A percentile compares a stretch with the other conserved stretches of the same genome.
Conservation (phyloP, 164 flowering plant genomes). For the Euptelea pleiosperma region DNA sequence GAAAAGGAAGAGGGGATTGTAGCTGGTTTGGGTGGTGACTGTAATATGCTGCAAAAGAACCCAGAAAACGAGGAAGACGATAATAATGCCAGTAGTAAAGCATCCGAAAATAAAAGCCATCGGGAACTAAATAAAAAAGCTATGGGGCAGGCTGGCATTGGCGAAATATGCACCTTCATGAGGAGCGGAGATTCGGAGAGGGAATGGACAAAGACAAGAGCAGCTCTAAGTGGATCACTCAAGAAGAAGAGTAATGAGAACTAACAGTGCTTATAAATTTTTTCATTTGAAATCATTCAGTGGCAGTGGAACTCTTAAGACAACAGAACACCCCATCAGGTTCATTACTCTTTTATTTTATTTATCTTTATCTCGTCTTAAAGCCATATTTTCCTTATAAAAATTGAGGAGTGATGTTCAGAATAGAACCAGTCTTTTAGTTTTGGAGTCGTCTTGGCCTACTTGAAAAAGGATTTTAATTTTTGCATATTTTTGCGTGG, state of each 20-base stretch:
- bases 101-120: conserved; percentile 10
- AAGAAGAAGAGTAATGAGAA: conserved; percentile 37
- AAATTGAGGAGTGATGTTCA: too few relatives aligned
- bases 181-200: conserved; percentile 59
- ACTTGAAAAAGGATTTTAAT: too few relatives aligned
- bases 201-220: conserved; percentile 60
- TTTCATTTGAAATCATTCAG: too few relatives aligned
- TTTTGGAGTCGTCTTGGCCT: too few relatives aligned
- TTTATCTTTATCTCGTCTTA: too few relatives aligned
- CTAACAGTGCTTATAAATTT: not conserved
- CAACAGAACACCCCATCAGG: too few relatives aligned
- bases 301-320: too few relatives aligned
- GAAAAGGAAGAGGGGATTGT: conserved; percentile 9
- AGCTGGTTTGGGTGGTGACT: not conserved
- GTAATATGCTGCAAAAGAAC: conserved; percentile 2
- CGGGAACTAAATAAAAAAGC: conserved; percentile 13
- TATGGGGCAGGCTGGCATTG: conserved; percentile 11
- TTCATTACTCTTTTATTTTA: too few relatives aligned
- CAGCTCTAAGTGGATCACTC: conserved; percentile 45
- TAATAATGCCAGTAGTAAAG: not conserved
- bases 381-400: too few relatives aligned
- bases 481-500: too few relatives aligned
- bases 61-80: conserved; percentile 9
- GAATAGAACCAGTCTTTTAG: too few relatives aligned
- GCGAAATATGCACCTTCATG: conserved; percentile 61